A percentile compares a stretch with the other conserved stretches of the same genome.
Conservation (phyloP, 2,329 filamentous ascomycete genomes). For the Purpureocillium lavendulum region DNA sequence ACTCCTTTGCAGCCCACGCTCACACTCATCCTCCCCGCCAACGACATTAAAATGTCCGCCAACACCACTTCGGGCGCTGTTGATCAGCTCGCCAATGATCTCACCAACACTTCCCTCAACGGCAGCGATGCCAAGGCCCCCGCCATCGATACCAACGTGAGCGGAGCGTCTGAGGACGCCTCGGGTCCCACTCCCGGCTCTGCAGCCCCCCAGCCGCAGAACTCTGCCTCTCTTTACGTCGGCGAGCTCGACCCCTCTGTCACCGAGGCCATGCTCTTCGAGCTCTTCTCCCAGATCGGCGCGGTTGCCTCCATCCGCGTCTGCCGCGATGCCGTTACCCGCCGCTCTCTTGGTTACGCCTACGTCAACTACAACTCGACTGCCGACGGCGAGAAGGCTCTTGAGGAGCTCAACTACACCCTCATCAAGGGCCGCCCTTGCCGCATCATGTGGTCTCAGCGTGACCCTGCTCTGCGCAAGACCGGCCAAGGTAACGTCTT, state of each 20-base stretch:
- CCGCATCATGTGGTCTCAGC: slow-evolving; percentile 99
- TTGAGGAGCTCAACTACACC: slow-evolving; percentile 99
- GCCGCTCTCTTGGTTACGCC: slow-evolving; percentile 96
- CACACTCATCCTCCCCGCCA: slow-evolving; percentile 5
- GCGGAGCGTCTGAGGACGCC: slow-evolving; percentile 43
- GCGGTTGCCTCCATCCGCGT: slow-evolving; percentile 99
- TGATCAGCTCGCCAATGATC: slow-evolving; percentile 75
- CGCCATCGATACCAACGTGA: slow-evolving; percentile 67
- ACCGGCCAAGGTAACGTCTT: slow-evolving; percentile 99
- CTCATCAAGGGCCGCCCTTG: slow-evolving; percentile 97
- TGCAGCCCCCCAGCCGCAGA: slow-evolving; percentile 70
- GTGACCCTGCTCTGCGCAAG: slow-evolving; percentile 97
- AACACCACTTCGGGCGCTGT: slow-evolving; percentile 52
- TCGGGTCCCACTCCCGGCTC: slow-evolving; percentile 66
- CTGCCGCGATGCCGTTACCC: slow-evolving; percentile 97
- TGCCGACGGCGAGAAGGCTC: slow-evolving; percentile 89
- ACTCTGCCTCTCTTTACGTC: slow-evolving; percentile 97
- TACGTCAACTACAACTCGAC: slow-evolving; percentile 99
- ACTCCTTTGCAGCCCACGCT: not conserved
- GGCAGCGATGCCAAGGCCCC: slow-evolving; percentile 56
- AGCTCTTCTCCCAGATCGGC: slow-evolving; percentile 98
- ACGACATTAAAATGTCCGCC: slow-evolving; percentile 47
- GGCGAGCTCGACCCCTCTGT: slow-evolving; percentile 96
- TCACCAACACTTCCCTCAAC: slow-evolving; percentile 63
- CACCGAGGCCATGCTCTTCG: slow-evolving; percentile 99